These are phyloP conservation scores for Golubevia pallescens DNA, from an alignment of 1,284 basidiomycete species.

Conservation along the genomic window DNA sequence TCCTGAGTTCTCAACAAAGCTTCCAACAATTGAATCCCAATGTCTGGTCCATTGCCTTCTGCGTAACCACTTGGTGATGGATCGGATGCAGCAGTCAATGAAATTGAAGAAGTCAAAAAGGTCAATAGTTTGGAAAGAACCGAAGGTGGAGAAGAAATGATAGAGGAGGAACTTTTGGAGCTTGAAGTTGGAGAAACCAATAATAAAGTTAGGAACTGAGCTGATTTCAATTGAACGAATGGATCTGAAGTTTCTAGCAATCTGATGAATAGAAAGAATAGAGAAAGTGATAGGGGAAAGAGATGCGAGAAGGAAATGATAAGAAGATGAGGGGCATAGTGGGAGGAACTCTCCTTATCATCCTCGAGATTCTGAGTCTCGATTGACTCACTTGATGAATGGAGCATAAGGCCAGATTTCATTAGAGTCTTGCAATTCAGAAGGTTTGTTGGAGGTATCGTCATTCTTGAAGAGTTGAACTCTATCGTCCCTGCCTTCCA, in stretches of 20 bases:
- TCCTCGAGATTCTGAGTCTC: not conserved
- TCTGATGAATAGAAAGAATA: conserved; percentile 65
- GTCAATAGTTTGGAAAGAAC: conserved; percentile 6
- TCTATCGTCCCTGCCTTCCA: conserved; percentile 70
- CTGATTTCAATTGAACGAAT: conserved; percentile 86
- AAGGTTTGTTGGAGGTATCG: conserved; percentile 11
- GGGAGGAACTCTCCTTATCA: not conserved
- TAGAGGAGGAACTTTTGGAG: conserved; percentile 67
- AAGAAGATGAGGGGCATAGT: conserved; percentile 6
- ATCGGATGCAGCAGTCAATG: conserved; percentile 7
- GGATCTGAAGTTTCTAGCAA: conserved; percentile 86
- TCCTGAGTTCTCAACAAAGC: conserved; percentile 35
- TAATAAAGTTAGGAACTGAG: conserved; percentile 85
- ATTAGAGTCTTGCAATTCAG: conserved; percentile 67
- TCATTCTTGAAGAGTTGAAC: conserved; percentile 56
- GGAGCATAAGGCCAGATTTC: conserved; percentile 83
- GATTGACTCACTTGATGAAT: conserved; percentile 73
- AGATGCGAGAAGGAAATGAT: not conserved
- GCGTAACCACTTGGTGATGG: conserved; percentile 28
- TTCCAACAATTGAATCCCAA: conserved; percentile 48
- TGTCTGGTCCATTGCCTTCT: conserved; percentile 52
- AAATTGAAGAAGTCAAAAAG: conserved; percentile 11
- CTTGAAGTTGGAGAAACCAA: conserved; percentile 65
- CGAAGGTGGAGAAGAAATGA: not conserved
- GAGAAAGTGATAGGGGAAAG: conserved; percentile 14